Percentiles rank a stretch among this genome's conserved stretches.
These are phyloP conservation scores for Amphirosellinia nigrospora DNA, from an alignment of 495 filamentous ascomycete species.

Conservation along the genomic window DNA sequence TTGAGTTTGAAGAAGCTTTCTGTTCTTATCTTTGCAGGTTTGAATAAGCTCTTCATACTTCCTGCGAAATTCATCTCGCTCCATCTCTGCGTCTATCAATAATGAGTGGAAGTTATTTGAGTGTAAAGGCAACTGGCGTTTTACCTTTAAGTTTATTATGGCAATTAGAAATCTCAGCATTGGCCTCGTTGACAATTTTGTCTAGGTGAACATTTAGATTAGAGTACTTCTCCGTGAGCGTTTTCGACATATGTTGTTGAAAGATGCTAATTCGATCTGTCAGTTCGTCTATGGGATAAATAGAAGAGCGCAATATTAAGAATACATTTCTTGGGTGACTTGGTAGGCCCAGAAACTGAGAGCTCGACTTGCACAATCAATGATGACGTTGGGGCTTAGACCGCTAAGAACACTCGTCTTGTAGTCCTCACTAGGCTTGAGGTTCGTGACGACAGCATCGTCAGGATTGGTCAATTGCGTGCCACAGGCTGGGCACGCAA, in stretches of 20 bases:
- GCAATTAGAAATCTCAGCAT: slow-evolving; percentile 73
- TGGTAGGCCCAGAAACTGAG: slow-evolving; percentile 93
- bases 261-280: slow-evolving; percentile 64
- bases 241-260: slow-evolving; percentile 77
- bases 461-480: slow-evolving; percentile 72
- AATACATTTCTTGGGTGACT: slow-evolving; percentile 85
- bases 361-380: slow-evolving; percentile 87
- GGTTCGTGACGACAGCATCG: slow-evolving; percentile 74
- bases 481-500: slow-evolving; percentile 84
- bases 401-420: slow-evolving; percentile 90
- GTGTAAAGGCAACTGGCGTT: slow-evolving; percentile 9
- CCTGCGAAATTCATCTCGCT: slow-evolving; percentile 69
- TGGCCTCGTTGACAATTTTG: slow-evolving; percentile 81
- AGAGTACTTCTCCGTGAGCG: slow-evolving; percentile 75
- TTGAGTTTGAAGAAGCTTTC: slow-evolving; percentile 76
- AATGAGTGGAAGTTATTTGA: slow-evolving; percentile 21
- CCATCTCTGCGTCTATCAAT: slow-evolving; percentile 64
- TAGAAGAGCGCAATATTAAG: slow-evolving; percentile 29
- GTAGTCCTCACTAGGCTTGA: slow-evolving; percentile 92
- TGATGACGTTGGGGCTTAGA: slow-evolving; percentile 79
- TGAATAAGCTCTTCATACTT: slow-evolving; percentile 79
- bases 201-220: slow-evolving; percentile 74
- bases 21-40: slow-evolving; percentile 73
- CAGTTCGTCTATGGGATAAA: slow-evolving; percentile 1
- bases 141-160: slow-evolving; percentile 59